Conservation (phyloP, 163 green algal species). For the Prototheca cutis region DNA sequence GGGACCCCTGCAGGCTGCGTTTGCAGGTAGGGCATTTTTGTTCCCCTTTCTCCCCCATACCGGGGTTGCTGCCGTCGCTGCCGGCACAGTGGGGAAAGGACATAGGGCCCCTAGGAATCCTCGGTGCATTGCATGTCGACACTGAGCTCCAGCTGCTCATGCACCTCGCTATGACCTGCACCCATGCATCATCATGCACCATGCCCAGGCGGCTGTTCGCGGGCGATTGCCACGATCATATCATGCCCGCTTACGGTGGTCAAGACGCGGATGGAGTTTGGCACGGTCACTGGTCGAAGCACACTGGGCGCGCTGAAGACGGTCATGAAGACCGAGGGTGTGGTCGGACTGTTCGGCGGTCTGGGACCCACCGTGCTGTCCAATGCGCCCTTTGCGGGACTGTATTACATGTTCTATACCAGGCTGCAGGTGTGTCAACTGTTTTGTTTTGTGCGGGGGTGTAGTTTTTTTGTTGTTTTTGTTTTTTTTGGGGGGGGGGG, state of each 20-base stretch:
- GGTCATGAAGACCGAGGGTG: conserved; percentile 54
- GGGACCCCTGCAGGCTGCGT: conserved; percentile 9
- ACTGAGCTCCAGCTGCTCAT: too few species aligned
- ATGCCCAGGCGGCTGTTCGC: conserved; percentile 46
- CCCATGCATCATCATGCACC: too few species aligned
- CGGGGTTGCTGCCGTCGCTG: too few species aligned
- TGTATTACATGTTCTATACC: conserved; percentile 88
- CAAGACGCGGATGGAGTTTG: conserved; percentile 86
- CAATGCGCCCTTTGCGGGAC: conserved; percentile 77
- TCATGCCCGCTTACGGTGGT: conserved; percentile 75
- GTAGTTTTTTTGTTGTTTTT: too few species aligned
- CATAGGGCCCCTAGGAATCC: too few species aligned
- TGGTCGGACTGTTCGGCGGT: conserved; percentile 63
- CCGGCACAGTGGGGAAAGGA: too few species aligned
- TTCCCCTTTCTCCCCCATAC: too few species aligned
- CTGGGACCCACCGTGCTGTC: conserved; percentile 68
- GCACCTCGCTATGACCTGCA: too few species aligned
- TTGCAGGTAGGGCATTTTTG: conserved; percentile 17
- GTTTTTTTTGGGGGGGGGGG: too few species aligned
- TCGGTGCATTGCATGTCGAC: too few species aligned
- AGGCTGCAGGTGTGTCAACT: conserved; percentile 21
- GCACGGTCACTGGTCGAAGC: conserved; percentile 11
- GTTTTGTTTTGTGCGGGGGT: too few species aligned
- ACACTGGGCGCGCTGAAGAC: conserved; percentile 50
- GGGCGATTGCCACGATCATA: conserved; percentile 55